Evolutionary conservation across 176 grass and related monocot genomes (phyloP).

Genomic region (Otatea glauca): DNA sequence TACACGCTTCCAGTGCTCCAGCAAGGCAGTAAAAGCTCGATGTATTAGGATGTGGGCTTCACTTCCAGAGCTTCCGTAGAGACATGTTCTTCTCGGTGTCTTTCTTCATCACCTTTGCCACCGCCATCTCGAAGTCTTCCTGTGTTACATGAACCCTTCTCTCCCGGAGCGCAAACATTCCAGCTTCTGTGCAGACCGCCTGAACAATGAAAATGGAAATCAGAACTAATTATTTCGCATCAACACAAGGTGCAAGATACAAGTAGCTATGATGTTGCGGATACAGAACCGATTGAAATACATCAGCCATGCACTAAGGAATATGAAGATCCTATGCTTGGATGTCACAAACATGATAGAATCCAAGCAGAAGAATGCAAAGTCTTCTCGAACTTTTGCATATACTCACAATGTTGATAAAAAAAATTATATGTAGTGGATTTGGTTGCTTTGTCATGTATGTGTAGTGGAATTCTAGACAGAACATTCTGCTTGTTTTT

Average conservation of each 20-base stretch:
- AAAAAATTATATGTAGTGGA: neutral
- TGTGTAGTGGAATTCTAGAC: neutral
- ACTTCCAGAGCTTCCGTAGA: conserved; percentile 91
- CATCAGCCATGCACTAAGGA: neutral
- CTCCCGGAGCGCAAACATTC: conserved; percentile 92
- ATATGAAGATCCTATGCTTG: neutral
- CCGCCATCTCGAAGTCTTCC: conserved; percentile 94
- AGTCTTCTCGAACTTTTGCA: neutral
- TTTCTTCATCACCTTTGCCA: conserved; percentile 98
- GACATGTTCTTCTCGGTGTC: conserved; percentile 98
- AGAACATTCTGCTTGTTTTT: conserved; percentile 2
- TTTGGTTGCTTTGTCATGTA: neutral
- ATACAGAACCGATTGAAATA: neutral
- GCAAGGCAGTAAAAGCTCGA: conserved; percentile 25
- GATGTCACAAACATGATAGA: neutral
- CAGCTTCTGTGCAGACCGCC: conserved; percentile 93
- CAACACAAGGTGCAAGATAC: neutral
- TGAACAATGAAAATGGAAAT: conserved; percentile 27
- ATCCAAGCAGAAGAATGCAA: neutral
- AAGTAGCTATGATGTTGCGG: neutral
- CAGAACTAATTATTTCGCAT: neutral
- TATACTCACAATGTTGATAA: neutral
- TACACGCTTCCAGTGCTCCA: conserved; percentile 36
- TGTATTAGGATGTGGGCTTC: neutral
- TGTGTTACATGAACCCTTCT: conserved; percentile 93